phyloP scores from a whole-genome alignment of 2,329 filamentous ascomycete genomes.

The Aquanectria penicillioides region DNA sequence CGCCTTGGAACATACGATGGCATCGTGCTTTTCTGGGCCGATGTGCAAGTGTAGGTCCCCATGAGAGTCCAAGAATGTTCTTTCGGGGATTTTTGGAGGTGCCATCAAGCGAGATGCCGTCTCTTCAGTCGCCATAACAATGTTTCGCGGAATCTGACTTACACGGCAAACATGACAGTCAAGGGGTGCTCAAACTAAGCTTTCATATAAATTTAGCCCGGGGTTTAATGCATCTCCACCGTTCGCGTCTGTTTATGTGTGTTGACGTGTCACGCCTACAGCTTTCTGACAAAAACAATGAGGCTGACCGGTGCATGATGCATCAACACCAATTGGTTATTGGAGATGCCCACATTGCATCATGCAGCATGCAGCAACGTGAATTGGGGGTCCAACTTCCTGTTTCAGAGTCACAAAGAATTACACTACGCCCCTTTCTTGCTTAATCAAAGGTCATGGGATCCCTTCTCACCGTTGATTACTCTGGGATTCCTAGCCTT shows the following conservation, averaged over 20 bases:
- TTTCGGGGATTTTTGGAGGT: background rate
- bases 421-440: background rate
- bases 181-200: background rate
- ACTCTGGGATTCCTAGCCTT: conserved; percentile 5
- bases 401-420: conserved; percentile 1
- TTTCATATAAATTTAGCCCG: background rate
- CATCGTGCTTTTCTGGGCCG: background rate
- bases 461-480: background rate
- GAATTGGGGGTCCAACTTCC: background rate
- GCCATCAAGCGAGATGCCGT: background rate
- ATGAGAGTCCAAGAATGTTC: background rate
- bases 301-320: conserved; percentile 10
- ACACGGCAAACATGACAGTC: background rate
- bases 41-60: background rate
- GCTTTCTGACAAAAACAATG: conserved; percentile 3
- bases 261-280: background rate
- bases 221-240: background rate
- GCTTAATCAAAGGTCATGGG: conserved; percentile 4
- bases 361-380: conserved; percentile 7
- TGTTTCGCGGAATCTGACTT: background rate
- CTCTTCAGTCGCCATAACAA: background rate
- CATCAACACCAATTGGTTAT: conserved; percentile 2
- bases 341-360: background rate
- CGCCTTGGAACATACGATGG: conserved; percentile 3
- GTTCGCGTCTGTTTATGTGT: background rate